A percentile compares a stretch with the other conserved stretches of the same genome.
Evolutionary conservation across 2,329 filamentous ascomycete species (phyloP).

Genomic region (Penicillium sp.): DNA sequence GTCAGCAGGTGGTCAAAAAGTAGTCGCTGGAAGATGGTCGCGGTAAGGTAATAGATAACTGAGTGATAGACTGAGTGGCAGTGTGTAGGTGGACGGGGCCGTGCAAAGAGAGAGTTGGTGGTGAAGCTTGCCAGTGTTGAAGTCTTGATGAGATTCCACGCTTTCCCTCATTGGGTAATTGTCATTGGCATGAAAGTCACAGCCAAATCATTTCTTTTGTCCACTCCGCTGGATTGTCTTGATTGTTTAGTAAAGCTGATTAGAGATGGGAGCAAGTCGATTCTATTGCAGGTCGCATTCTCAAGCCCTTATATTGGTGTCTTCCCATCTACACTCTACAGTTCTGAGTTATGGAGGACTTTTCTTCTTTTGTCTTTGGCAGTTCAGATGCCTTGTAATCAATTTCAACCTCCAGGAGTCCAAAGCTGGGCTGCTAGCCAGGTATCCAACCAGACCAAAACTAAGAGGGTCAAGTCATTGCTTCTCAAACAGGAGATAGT

Average conservation of each 20-base stretch:
- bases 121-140: slow-evolving; percentile 12
- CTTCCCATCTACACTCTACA: slow-evolving; percentile 1
- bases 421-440: slow-evolving; percentile 8
- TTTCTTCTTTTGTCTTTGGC: slow-evolving; percentile 7
- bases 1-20: not conserved
- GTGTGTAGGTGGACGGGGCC: not conserved
- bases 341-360: not conserved
- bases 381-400: slow-evolving; percentile 13
- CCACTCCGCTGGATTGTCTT: not conserved
- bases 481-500: slow-evolving; percentile 11
- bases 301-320: not conserved
- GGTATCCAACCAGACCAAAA: slow-evolving; percentile 1
- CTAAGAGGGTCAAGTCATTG: slow-evolving; percentile 4
- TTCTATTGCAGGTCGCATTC: not conserved
- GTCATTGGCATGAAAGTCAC: slow-evolving; percentile 1
- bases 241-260: not conserved
- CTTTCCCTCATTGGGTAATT: slow-evolving; percentile 29
- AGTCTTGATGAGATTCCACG: slow-evolving; percentile 22
- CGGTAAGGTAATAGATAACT: not conserved
- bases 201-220: not conserved
- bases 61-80: not conserved
- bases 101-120: slow-evolving; percentile 8
- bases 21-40: not conserved
- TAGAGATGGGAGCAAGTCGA: not conserved
- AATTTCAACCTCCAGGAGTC: slow-evolving; percentile 9